Conservation (phyloP, 306 rosid species). For the Cicer yamashitae region DNA sequence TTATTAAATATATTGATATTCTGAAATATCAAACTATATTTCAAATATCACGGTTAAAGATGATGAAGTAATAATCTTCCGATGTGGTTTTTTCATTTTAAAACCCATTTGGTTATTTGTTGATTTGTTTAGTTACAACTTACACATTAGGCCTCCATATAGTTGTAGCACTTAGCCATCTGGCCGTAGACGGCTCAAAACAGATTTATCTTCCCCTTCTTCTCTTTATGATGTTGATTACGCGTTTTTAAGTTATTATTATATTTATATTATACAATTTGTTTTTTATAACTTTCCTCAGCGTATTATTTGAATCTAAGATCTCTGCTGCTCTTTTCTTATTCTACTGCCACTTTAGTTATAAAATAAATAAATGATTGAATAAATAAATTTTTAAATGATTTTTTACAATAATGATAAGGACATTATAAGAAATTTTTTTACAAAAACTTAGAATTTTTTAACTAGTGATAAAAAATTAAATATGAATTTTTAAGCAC, state of each 20-base stretch:
- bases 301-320: background rate
- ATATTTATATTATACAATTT: background rate
- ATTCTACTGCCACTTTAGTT: background rate
- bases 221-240: background rate
- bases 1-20: too few species aligned
- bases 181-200: constrained; percentile 19
- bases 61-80: too few species aligned
- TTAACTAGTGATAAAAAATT: too few species aligned
- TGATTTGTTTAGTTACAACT: background rate
- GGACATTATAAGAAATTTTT: too few species aligned
- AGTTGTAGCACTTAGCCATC: background rate
- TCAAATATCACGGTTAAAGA: too few species aligned
- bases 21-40: too few species aligned
- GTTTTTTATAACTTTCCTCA: background rate
- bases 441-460: too few species aligned
- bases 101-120: background rate
- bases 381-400: too few species aligned
- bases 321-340: background rate
- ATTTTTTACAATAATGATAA: too few species aligned
- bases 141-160: too few species aligned
- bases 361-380: background rate
- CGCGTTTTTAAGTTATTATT: background rate
- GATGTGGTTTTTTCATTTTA: too few species aligned
- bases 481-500: too few species aligned
- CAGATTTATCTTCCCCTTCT: background rate